A percentile compares a stretch with the other conserved stretches of the same genome.
Evolutionary conservation across 1,284 basidiomycete species (phyloP).

Genomic region (Bondarzewia mesenterica): DNA sequence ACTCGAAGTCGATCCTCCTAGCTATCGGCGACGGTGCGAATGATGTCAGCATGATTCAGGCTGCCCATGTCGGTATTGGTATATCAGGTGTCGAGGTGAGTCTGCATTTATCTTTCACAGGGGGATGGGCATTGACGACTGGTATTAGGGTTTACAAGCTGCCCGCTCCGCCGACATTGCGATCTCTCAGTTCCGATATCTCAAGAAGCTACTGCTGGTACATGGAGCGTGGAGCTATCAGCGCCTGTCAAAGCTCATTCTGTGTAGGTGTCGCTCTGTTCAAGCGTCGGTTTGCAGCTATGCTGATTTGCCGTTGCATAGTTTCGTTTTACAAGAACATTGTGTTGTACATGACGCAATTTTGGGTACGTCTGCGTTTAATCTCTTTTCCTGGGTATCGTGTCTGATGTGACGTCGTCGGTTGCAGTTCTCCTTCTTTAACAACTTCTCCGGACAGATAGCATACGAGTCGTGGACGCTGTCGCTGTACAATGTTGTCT

Average conservation of each 20-base stretch:
- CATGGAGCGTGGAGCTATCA: conserved; percentile 99
- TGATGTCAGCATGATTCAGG: conserved; percentile 96
- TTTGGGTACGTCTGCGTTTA: conserved; percentile 70
- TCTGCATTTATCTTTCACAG: conserved; percentile 28
- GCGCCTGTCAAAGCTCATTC: conserved; percentile 88
- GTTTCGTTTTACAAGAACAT: conserved; percentile 98
- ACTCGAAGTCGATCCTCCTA: conserved; percentile 83
- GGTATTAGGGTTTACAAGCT: conserved; percentile 82
- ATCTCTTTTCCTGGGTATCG: not conserved
- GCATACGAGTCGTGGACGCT: conserved; percentile 99
- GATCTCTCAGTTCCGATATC: conserved; percentile 95
- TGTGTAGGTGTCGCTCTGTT: conserved; percentile 52
- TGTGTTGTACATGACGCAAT: conserved; percentile 94
- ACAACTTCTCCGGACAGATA: conserved; percentile 98
- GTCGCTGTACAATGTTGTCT: conserved; percentile 88
- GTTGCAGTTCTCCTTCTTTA: conserved; percentile 89
- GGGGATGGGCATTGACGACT: too few relatives aligned
- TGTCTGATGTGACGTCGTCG: conserved; percentile 4
- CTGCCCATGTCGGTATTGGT: conserved; percentile 95
- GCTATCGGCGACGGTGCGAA: conserved; percentile 98
- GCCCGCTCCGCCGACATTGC: conserved; percentile 95
- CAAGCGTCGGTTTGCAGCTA: not conserved
- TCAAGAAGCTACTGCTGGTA: conserved; percentile 93
- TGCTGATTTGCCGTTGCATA: conserved; percentile 21
- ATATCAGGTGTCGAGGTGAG: conserved; percentile 90